Conservation (phyloP, 1,139 yeast species). For the Candida frijolesensis region DNA sequence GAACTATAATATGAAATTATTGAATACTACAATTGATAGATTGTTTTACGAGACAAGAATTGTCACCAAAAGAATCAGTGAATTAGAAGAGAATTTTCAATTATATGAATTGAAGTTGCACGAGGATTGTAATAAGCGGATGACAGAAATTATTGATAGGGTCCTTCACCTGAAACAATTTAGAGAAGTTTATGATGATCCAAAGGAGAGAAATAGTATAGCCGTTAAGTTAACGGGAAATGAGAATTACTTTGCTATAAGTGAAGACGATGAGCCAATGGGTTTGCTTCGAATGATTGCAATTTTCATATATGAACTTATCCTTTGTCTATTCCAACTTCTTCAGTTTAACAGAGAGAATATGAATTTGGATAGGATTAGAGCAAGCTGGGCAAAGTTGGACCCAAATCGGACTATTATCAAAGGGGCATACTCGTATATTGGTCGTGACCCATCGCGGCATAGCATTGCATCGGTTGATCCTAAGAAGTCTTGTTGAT, state of each 20-base stretch:
- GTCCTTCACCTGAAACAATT: constrained; percentile 40
- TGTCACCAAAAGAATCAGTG: constrained; percentile 71
- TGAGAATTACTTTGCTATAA: constrained; percentile 11
- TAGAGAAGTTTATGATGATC: constrained; percentile 31
- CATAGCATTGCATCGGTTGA: constrained; percentile 13
- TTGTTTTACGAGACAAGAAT: constrained; percentile 79
- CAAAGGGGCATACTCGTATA: constrained; percentile 37
- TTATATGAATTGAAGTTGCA: constrained; percentile 47
- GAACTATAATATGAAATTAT: constrained; percentile 56
- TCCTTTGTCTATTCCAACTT: constrained; percentile 31
- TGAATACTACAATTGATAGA: constrained; percentile 73
- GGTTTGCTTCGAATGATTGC: constrained; percentile 26
- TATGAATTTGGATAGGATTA: constrained; percentile 48
- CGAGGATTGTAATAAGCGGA: constrained; percentile 30
- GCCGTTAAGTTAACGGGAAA: constrained; percentile 29
- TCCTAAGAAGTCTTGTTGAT: not conserved
- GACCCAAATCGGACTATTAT: constrained; percentile 48
- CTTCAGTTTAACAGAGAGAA: constrained; percentile 41
- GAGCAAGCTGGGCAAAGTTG: constrained; percentile 44
- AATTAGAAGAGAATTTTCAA: constrained; percentile 68
- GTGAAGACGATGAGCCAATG: constrained; percentile 11
- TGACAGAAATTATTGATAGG: constrained; percentile 36
- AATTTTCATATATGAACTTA: constrained; percentile 34
- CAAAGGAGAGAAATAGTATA: constrained; percentile 31
- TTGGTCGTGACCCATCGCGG: constrained; percentile 32